These are phyloP conservation scores for Gnomoniopsis smithogilvyi DNA, from an alignment of 2,329 filamentous ascomycete genomes.

Conservation along the genomic window DNA sequence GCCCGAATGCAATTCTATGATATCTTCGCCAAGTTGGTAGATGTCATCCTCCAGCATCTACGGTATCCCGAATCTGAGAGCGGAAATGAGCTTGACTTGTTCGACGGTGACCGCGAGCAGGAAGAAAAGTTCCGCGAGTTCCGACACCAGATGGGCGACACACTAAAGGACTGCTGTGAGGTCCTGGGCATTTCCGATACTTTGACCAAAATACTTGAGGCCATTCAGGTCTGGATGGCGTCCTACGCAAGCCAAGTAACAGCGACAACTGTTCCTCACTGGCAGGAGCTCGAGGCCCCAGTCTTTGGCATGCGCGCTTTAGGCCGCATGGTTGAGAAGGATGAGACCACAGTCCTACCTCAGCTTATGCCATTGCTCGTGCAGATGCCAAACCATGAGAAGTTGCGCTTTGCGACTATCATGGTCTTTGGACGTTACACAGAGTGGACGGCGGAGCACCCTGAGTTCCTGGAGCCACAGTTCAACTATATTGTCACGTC, in stretches of 20 bases:
- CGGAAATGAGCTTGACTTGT: conserved; percentile 75
- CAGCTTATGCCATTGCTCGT: conserved; percentile 92
- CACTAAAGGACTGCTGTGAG: conserved; percentile 93
- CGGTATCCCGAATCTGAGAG: conserved; percentile 78
- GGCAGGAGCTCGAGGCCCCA: conserved; percentile 94
- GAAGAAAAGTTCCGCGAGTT: conserved; percentile 98
- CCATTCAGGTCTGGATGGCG: conserved; percentile 86
- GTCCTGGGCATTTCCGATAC: conserved; percentile 94
- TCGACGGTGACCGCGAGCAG: conserved; percentile 91
- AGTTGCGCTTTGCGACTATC: conserved; percentile 96
- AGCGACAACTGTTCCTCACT: conserved; percentile 76
- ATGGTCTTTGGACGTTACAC: conserved; percentile 97
- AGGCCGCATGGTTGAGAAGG: conserved; percentile 90
- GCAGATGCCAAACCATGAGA: conserved; percentile 92
- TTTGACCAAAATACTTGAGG: conserved; percentile 78
- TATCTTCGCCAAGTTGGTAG: conserved; percentile 84
- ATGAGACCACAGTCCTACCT: conserved; percentile 82
- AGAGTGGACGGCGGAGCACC: conserved; percentile 94
- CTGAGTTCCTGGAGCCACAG: conserved; percentile 87
- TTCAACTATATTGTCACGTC: conserved; percentile 94
- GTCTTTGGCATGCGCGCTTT: conserved; percentile 94
- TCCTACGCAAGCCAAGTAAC: conserved; percentile 75
- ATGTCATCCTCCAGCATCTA: conserved; percentile 87
- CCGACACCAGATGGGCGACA: conserved; percentile 95
- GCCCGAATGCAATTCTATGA: conserved; percentile 75